These are phyloP conservation scores for Bipolaris gigantea DNA, from an alignment of 2,329 filamentous ascomycete species.

Conservation along the genomic window DNA sequence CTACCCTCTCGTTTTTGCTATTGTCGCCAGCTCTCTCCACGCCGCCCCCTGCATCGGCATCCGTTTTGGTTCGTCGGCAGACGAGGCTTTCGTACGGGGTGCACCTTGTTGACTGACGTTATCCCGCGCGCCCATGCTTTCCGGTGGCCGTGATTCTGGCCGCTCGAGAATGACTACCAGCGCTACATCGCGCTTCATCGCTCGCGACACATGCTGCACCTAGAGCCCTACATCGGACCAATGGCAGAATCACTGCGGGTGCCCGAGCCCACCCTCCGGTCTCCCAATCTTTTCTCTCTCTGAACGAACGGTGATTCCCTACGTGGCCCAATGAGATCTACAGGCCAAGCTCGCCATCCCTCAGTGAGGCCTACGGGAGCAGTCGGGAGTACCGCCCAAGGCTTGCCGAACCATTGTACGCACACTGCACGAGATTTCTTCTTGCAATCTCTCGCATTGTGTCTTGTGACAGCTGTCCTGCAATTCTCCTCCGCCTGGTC, in stretches of 20 bases:
- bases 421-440: constrained; percentile 28
- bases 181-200: constrained; percentile 30
- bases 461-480: constrained; percentile 41
- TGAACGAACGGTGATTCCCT: constrained; percentile 32
- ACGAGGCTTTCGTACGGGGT: constrained; percentile 19
- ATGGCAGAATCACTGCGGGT: constrained; percentile 27
- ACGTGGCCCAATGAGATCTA: constrained; percentile 44
- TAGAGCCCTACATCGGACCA: constrained; percentile 27
- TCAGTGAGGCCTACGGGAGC: constrained; percentile 26
- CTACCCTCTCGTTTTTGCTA: constrained; percentile 22
- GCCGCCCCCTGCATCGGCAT: constrained; percentile 33
- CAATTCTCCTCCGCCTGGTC: constrained; percentile 33
- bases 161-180: constrained; percentile 25
- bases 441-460: constrained; percentile 23
- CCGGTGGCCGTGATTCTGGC: constrained; percentile 18
- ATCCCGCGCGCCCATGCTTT: constrained; percentile 22
- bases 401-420: constrained; percentile 35
- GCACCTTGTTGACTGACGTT: constrained; percentile 22
- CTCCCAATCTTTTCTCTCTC: constrained; percentile 30
- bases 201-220: constrained; percentile 32
- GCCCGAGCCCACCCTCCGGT: constrained; percentile 32
- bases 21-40: constrained; percentile 24
- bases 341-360: constrained; percentile 30
- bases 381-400: constrained; percentile 36
- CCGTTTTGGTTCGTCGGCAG: constrained; percentile 27